Conservation (phyloP, 805 yeast species). For the Yarrowia porcina region DNA sequence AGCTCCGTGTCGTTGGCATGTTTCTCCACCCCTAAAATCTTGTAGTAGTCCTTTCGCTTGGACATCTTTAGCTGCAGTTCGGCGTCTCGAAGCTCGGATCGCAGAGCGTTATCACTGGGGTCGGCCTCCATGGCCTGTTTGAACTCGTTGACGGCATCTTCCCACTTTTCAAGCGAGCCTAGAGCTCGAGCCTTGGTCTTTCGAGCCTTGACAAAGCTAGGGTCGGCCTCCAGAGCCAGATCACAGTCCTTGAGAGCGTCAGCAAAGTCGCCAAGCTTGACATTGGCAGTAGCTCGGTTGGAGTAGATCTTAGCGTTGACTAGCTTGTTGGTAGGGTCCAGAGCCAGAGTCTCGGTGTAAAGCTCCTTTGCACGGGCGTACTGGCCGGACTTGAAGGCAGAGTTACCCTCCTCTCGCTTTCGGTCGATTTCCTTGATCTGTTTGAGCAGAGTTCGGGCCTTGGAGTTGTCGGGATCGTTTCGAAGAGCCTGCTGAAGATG, state of each 20-base stretch:
- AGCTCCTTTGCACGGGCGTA: conserved; percentile 61
- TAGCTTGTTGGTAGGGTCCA: conserved; percentile 57
- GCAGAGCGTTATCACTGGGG: conserved; percentile 38
- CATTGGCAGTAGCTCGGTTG: conserved; percentile 84
- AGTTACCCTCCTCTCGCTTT: conserved; percentile 58
- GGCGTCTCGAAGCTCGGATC: conserved; percentile 42
- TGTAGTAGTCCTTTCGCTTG: conserved; percentile 54
- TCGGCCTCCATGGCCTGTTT: conserved; percentile 41
- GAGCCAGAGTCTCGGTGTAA: conserved; percentile 71
- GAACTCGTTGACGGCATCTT: conserved; percentile 41
- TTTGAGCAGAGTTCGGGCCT: conserved; percentile 38
- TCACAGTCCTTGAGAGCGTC: conserved; percentile 75
- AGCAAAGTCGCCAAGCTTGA: conserved; percentile 74
- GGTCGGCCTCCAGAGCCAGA: conserved; percentile 62
- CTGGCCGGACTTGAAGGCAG: conserved; percentile 61
- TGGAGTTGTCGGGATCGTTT: conserved; percentile 42
- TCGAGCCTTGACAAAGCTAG: conserved; percentile 62
- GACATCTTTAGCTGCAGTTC: conserved; percentile 43
- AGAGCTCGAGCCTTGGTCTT: conserved; percentile 43
- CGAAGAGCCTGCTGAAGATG: conserved; percentile 44
- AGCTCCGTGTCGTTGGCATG: conserved; percentile 54
- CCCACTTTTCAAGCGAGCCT: conserved; percentile 42
- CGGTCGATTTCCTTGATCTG: conserved; percentile 38
- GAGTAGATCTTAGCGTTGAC: conserved; percentile 52
- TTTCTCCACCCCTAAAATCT: conserved; percentile 51